Evolutionary conservation across 1,284 basidiomycete genomes (phyloP), one percentile per base, ranked within the genome.

Genomic region (Volvariella surrecta): DNA sequence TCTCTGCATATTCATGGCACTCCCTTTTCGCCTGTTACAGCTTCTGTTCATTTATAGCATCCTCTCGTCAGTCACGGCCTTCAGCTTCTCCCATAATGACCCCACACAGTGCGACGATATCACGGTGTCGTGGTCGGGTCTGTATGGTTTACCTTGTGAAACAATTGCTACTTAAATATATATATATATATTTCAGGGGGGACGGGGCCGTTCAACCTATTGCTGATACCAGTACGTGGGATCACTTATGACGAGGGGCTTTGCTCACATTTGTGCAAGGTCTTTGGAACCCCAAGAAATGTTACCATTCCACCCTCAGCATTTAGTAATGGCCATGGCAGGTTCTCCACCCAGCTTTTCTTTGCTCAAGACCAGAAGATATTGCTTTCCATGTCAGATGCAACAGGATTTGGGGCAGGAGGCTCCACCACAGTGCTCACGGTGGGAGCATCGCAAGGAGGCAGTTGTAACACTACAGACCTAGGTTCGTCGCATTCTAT

Each of bases 351-450:
- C 0, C 66, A 66, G 45, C 51, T 86, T 8, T 61, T 66, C 1
- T 61, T 79, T 37, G 16, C 57, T 2, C 52, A 66, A 16, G 58
- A 54, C 19, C 52, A 66, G 9, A 54, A 63, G 43, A 66, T 86
- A 43, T 44, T 87, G 9, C 50, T 81, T 16, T 70, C 74, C 31
- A 82, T 89, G 81, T 85, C 79, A 17, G 86, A 89, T 56, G 65
- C 74, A 15, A 73, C 72, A 37, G 82, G 82, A 0, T 83, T 80
- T 55, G 81, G 64, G 35, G 64, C 76, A 7, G 83, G 84, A 4
- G 84, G 82, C 15, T 68, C 68, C 4, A 74, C 79, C 1, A 48
- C 60, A 28, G 37, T 82, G 1, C 54, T 82, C 31, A 70, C 64
- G 0, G 74, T 78, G 3, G 76, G 69, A 32, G 48, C 59, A 8